Conservation (phyloP, 2,329 filamentous ascomycete genomes). For the Xylariaceae sp. region DNA sequence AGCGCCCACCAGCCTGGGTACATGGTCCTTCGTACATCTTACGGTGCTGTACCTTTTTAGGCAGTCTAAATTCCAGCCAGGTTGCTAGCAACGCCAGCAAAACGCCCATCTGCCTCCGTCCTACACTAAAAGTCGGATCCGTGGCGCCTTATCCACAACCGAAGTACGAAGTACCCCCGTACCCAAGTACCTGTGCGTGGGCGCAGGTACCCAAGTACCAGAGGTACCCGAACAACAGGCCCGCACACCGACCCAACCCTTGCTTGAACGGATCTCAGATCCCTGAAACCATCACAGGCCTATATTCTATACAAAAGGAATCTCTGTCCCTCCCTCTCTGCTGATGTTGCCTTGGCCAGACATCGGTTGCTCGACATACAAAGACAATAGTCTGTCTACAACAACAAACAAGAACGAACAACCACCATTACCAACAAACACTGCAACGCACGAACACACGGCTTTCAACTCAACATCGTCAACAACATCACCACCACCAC, state of each 20-base stretch:
- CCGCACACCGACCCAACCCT: conserved; percentile 15
- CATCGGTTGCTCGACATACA: conserved; percentile 32
- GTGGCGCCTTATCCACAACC: conserved; percentile 16
- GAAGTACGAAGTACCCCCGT: not conserved
- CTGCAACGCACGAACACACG: not conserved
- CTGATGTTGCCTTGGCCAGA: conserved; percentile 30
- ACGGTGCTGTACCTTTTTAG: not conserved
- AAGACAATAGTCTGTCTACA: conserved; percentile 12
- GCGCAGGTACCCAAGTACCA: conserved; percentile 10
- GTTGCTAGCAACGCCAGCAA: conserved; percentile 18
- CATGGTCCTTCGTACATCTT: not conserved
- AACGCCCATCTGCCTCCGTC: conserved; percentile 9
- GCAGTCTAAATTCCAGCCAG: conserved; percentile 8
- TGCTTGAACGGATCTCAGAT: conserved; percentile 13
- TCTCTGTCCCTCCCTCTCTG: conserved; percentile 23
- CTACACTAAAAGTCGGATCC: conserved; percentile 14
- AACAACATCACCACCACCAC: not conserved
- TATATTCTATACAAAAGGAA: conserved; percentile 29
- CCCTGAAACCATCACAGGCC: conserved; percentile 28
- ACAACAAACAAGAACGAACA: conserved; percentile 28
- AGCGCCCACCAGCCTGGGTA: not conserved
- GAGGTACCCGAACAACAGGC: conserved; percentile 3
- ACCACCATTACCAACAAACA: conserved; percentile 9
- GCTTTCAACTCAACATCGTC: not conserved
- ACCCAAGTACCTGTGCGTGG: not conserved